Percentiles rank a stretch among this genome's conserved stretches.
These are phyloP conservation scores for Pterocarpus macrocarpus DNA, from an alignment of 306 rosid species.

Conservation along the genomic window DNA sequence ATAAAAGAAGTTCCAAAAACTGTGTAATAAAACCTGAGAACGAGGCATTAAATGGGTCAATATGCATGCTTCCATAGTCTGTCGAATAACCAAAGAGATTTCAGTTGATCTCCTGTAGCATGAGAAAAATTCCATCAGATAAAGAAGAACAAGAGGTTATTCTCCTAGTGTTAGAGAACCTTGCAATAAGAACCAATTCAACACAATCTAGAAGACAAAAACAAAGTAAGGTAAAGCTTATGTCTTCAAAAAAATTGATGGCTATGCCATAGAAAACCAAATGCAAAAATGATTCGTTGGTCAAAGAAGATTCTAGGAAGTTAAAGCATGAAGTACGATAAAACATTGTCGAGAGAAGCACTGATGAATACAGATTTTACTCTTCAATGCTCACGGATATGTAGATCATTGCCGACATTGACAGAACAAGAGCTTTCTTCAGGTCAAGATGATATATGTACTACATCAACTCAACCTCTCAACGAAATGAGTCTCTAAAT, in stretches of 20 bases:
- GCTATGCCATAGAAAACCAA: constrained; percentile 11
- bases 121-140: constrained; percentile 43
- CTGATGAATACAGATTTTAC: background rate
- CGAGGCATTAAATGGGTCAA: constrained; percentile 89
- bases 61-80: constrained; percentile 91
- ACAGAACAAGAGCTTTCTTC: background rate
- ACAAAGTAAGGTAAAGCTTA: background rate
- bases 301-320: background rate
- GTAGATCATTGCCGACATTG: constrained; percentile 3
- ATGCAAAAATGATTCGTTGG: background rate
- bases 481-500: background rate
- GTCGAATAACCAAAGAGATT: constrained; percentile 90
- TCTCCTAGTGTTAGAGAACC: constrained; percentile 28
- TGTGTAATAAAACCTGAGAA: constrained; percentile 70
- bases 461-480: background rate
- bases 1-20: constrained; percentile 41
- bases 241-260: background rate
- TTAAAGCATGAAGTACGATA: background rate
- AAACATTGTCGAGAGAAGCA: background rate
- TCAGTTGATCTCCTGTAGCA: constrained; percentile 86
- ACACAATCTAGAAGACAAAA: constrained; percentile 24
- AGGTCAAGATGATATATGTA: background rate
- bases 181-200: constrained; percentile 30
- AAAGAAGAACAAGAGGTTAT: constrained; percentile 22
- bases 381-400: background rate